Evolutionary conservation across 306 rosid species (phyloP).

Genomic region (Macrotyloma uniflorum): DNA sequence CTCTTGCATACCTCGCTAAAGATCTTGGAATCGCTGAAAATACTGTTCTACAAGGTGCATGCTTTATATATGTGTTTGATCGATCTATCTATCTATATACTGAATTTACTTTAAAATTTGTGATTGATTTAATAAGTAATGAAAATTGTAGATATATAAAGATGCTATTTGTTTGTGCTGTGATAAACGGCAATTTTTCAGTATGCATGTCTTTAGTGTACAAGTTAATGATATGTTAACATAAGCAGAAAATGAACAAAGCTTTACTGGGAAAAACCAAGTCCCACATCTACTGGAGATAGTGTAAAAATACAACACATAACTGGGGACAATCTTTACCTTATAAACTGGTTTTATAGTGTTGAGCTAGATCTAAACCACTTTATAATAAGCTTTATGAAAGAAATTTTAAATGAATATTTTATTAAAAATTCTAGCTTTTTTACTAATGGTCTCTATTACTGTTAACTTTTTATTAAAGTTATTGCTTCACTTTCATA

Average conservation of each 20-base stretch:
- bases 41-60: slow-evolving; percentile 75
- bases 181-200: background rate
- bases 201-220: background rate
- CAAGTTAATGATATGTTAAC: slow-evolving; percentile 5
- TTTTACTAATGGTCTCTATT: no score
- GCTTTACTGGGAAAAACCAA: background rate
- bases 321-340: no score
- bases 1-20: slow-evolving; percentile 90
- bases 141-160: background rate
- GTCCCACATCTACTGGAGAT: no score
- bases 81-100: background rate
- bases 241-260: background rate
- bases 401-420: slow-evolving; percentile 11
- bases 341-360: no score
- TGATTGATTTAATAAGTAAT: slow-evolving; percentile 11
- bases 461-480: background rate
- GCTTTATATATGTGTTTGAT: background rate
- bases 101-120: background rate
- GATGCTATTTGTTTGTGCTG: background rate
- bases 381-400: background rate
- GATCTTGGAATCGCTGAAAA: slow-evolving; percentile 87
- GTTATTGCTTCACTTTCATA: background rate
- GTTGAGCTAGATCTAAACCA: no score
- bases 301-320: no score
- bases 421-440: background rate